These are phyloP conservation scores for Colletotrichum australisinense DNA, from an alignment of 2,329 filamentous ascomycete genomes.

Conservation along the genomic window DNA sequence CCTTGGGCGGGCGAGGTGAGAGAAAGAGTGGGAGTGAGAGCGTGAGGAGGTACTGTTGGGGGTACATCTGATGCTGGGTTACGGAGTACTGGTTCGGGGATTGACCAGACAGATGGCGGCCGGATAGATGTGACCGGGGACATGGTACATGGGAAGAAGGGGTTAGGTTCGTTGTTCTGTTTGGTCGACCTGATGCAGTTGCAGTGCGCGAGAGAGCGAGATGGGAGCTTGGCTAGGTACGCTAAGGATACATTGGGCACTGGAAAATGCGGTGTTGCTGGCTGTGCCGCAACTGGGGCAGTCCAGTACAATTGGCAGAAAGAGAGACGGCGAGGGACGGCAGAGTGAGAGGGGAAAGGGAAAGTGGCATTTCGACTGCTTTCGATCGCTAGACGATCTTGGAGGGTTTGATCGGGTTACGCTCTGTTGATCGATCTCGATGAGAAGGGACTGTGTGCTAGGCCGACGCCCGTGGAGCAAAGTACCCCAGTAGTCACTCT, in stretches of 20 bases:
- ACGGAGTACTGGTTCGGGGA: too few species aligned
- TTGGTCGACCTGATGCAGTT: background rate
- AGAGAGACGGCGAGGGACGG: background rate
- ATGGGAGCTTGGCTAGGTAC: background rate
- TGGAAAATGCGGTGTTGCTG: background rate
- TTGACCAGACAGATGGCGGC: background rate
- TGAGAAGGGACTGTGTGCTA: constrained; percentile 30
- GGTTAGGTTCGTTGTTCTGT: background rate
- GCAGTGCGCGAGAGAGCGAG: background rate
- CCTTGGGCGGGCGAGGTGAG: background rate
- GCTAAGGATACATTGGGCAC: background rate
- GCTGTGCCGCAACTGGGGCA: background rate
- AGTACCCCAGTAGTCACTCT: constrained; percentile 23
- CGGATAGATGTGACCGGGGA: background rate
- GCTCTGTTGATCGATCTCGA: constrained; percentile 40
- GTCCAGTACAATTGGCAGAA: background rate
- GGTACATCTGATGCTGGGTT: background rate
- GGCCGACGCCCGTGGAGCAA: background rate
- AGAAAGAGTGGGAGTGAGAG: constrained; percentile 11
- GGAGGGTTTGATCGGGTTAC: constrained; percentile 37
- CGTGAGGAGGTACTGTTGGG: background rate
- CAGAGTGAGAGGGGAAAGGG: constrained; percentile 18
- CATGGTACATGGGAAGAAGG: background rate
- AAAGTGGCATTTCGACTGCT: constrained; percentile 32
- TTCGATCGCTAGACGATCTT: constrained; percentile 38